A percentile compares a stretch with the other conserved stretches of the same genome.
phyloP scores from a whole-genome alignment of 2,329 filamentous ascomycete species.

The Thelonectria blattea region DNA sequence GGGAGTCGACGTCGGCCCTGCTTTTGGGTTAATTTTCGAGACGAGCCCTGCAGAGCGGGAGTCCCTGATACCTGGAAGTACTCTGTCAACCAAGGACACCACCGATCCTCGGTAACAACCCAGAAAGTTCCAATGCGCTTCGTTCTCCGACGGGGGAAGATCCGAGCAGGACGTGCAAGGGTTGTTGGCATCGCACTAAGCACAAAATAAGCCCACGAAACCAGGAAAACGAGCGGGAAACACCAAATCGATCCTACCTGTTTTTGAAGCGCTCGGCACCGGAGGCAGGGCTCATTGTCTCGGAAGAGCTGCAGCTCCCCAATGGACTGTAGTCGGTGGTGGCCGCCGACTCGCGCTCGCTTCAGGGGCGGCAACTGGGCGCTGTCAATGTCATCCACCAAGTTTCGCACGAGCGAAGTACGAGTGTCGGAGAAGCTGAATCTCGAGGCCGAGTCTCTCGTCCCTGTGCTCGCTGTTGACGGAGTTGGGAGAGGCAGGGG shows the following conservation, averaged over 20 bases:
- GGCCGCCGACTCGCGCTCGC: slow-evolving; percentile 57
- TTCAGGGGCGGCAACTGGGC: slow-evolving; percentile 62
- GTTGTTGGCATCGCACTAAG: slow-evolving; percentile 59
- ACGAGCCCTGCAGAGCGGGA: neutral
- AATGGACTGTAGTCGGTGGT: slow-evolving; percentile 62
- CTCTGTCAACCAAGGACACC: slow-evolving; percentile 53
- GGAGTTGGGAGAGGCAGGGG: slow-evolving; percentile 40
- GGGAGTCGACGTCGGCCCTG: slow-evolving; percentile 55
- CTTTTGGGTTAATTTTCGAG: slow-evolving; percentile 20
- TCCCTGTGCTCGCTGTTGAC: slow-evolving; percentile 33
- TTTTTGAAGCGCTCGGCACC: slow-evolving; percentile 55
- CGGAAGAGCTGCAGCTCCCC: slow-evolving; percentile 59
- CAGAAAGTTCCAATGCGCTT: slow-evolving; percentile 55
- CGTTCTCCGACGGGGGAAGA: slow-evolving; percentile 43
- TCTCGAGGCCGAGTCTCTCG: slow-evolving; percentile 36
- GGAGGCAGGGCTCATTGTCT: slow-evolving; percentile 56
- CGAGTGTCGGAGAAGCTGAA: slow-evolving; percentile 50
- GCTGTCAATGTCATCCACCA: slow-evolving; percentile 54
- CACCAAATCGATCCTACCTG: slow-evolving; percentile 46
- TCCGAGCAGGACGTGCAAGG: slow-evolving; percentile 56
- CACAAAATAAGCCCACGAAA: slow-evolving; percentile 20
- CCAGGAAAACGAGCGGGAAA: neutral
- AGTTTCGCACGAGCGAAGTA: slow-evolving; percentile 44
- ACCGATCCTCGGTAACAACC: slow-evolving; percentile 60
- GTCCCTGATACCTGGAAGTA: slow-evolving; percentile 54